Evolutionary conservation across 2,329 filamentous ascomycete species (phyloP).

Genomic region (Macrophomina pseudophaseolina): DNA sequence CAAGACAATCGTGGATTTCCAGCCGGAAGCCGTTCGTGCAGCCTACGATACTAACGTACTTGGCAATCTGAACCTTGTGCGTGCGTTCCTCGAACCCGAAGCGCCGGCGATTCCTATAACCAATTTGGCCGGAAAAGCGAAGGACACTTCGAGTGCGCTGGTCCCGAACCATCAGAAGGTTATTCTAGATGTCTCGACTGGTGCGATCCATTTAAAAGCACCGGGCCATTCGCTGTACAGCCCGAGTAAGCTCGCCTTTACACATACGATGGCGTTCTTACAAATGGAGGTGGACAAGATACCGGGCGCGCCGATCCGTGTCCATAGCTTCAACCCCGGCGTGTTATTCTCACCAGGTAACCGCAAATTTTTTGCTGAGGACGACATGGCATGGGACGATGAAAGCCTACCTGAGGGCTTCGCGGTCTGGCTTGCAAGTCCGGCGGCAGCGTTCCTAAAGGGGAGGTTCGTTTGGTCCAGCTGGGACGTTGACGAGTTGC

Average conservation of each 20-base stretch:
- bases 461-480: conserved; percentile 34
- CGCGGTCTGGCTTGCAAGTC: conserved; percentile 40
- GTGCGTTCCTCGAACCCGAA: conserved; percentile 29
- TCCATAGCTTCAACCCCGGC: not conserved
- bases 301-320: not conserved
- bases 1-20: conserved; percentile 7
- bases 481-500: conserved; percentile 40
- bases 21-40: not conserved
- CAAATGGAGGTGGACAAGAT: conserved; percentile 4
- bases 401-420: conserved; percentile 29
- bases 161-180: not conserved
- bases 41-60: conserved; percentile 27
- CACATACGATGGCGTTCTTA: conserved; percentile 20
- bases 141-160: not conserved
- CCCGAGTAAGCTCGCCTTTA: conserved; percentile 24
- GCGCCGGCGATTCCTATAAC: not conserved
- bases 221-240: conserved; percentile 24
- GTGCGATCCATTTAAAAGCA: not conserved
- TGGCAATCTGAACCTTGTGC: conserved; percentile 28
- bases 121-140: not conserved
- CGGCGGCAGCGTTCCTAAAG: conserved; percentile 32
- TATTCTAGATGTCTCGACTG: conserved; percentile 12
- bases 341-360: not conserved
- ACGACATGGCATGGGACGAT: not conserved
- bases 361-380: not conserved